Evolutionary conservation across 2,329 filamentous ascomycete genomes (phyloP), one percentile per base, ranked within the genome.

Genomic region (Aspergillaceae sp.): DNA sequence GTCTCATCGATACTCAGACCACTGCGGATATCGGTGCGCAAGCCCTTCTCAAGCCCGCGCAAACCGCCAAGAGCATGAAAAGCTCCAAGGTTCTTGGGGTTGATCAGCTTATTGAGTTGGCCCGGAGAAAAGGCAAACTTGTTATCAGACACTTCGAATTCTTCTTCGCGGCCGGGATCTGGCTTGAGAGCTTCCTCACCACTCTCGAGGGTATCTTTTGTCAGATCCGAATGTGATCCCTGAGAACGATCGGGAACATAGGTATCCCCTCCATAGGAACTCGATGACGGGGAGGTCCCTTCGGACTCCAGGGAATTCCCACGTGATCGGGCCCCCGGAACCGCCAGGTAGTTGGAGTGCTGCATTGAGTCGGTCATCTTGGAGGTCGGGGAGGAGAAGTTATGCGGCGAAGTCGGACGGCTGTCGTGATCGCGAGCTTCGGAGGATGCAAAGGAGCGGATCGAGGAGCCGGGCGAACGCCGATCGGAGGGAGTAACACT

Each of bases 31-130:
- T 88, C 72, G 1, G 84, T 83, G 47, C 81, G 74, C 7, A 92
- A 63, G 1, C 87, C 87, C 59, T 82, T 87, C 58, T 87, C 85
- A 19, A 92, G 62, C 2, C 87, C 87, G 6, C 69, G 70, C 4
- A 91, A 62, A 42, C 87, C 87, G 45, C 87, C 87, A 2, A 92
- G 66, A 4, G 84, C 84, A 55, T 84, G 80, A 51, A 90, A 88
- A 4, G 86, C 86, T 28, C 78, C 73, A 49, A 86, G 71, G 56
- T 77, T 89, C 67, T 92, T 92, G 0, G 87, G 86, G 52, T 90
- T 90, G 43, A 89, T 73, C 5, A 92, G 69, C 67, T 91, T 91
- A 51, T 79, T 81, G 56, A 87, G 68, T 55, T 86, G 84, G 27
- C 86, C 86, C 7, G 83, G 83, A 0, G 81, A 78, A 57, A 83